Conservation (phyloP, 495 filamentous ascomycete species). For the Annulohypoxylon bovei region DNA sequence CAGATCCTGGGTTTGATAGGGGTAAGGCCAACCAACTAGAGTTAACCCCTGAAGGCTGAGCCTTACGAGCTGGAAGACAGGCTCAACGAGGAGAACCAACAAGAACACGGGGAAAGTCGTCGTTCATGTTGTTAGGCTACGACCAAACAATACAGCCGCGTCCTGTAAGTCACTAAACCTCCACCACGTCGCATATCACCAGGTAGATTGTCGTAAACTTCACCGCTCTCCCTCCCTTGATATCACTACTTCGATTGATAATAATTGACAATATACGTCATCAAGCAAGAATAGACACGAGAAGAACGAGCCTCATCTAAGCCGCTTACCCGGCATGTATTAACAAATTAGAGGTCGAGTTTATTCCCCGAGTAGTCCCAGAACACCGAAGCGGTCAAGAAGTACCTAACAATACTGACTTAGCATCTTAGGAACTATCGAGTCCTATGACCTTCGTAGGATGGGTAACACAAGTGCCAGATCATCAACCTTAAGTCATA, state of each 20-base stretch:
- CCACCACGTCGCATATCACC: constrained; percentile 10
- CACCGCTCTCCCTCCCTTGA: constrained; percentile 22
- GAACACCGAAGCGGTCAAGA: constrained; percentile 8
- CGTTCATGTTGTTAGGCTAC: constrained; percentile 14
- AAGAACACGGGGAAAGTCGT: neutral
- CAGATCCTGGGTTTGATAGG: constrained; percentile 19
- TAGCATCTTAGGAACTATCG: neutral
- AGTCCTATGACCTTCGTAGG: neutral
- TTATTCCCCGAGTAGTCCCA: constrained; percentile 28
- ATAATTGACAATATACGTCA: neutral
- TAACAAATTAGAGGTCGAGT: neutral
- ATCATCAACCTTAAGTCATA: constrained; percentile 25
- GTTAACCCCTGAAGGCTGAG: constrained; percentile 13
- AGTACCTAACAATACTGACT: neutral
- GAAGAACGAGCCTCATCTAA: constrained; percentile 15
- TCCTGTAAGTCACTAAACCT: constrained; percentile 3
- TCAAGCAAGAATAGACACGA: constrained; percentile 4
- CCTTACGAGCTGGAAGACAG: neutral
- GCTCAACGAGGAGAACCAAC: constrained; percentile 13
- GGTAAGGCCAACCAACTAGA: constrained; percentile 1
- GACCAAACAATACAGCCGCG: neutral
- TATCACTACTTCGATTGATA: neutral
- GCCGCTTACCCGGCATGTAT: constrained; percentile 1
- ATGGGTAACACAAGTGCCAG: constrained; percentile 30
- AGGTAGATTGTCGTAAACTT: constrained; percentile 18